These are phyloP conservation scores for Aspergillus sp. DNA, from an alignment of 2,329 filamentous ascomycete genomes.

Conservation along the genomic window DNA sequence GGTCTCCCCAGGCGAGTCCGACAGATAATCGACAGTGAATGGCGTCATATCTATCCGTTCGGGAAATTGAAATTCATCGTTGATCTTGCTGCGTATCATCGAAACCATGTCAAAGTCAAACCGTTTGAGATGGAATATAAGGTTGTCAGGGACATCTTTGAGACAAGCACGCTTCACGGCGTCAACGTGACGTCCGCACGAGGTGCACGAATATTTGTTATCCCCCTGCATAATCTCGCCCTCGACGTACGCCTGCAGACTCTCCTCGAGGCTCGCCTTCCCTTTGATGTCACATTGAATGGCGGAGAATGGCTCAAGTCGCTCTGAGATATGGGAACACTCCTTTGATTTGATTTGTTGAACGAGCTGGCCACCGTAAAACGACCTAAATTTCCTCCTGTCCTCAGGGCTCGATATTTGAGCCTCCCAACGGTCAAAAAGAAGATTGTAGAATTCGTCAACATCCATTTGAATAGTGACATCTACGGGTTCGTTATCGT, in stretches of 20 bases:
- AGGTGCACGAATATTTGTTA: slow-evolving; percentile 97
- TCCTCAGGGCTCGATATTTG: slow-evolving; percentile 69
- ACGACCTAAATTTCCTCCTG: slow-evolving; percentile 72
- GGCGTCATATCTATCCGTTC: slow-evolving; percentile 78
- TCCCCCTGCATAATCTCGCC: slow-evolving; percentile 97
- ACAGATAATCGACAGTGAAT: slow-evolving; percentile 85
- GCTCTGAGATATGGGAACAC: slow-evolving; percentile 89
- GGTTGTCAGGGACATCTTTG: slow-evolving; percentile 86
- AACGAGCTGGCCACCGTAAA: slow-evolving; percentile 88
- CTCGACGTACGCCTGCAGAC: slow-evolving; percentile 90
- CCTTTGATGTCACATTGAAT: slow-evolving; percentile 97
- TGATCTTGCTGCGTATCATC: slow-evolving; percentile 85
- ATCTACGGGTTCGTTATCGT: slow-evolving; percentile 80
- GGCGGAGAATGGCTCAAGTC: slow-evolving; percentile 85
- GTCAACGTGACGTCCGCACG: slow-evolving; percentile 83
- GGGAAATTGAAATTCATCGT: slow-evolving; percentile 91
- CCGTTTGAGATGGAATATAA: slow-evolving; percentile 88
- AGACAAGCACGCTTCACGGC: slow-evolving; percentile 87
- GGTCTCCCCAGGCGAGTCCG: slow-evolving; percentile 56
- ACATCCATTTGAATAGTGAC: slow-evolving; percentile 94
- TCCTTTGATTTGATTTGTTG: slow-evolving; percentile 96
- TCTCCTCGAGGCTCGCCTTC: slow-evolving; percentile 79
- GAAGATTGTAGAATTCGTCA: slow-evolving; percentile 92
- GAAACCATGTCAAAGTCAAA: slow-evolving; percentile 58
- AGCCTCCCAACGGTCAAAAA: slow-evolving; percentile 88